Conservation (phyloP, 192 early-diverging fungal genomes). For the Gonapodya prolifera region DNA sequence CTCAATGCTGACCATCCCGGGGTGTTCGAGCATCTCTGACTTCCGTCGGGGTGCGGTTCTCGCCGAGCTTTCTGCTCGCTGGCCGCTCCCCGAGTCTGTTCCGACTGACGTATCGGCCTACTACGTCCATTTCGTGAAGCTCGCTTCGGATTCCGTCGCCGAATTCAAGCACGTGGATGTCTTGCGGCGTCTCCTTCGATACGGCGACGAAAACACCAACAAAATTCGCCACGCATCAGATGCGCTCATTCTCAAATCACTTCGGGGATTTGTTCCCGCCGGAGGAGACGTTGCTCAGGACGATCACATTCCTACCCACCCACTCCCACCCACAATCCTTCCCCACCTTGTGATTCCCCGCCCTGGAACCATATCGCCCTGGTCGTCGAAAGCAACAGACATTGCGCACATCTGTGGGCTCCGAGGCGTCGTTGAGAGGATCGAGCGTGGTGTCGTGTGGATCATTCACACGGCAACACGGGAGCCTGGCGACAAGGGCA, state of each 20-base stretch:
- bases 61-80: neutral
- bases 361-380: slow-evolving; percentile 93
- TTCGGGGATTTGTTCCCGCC: neutral
- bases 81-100: neutral
- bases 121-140: slow-evolving; percentile 5
- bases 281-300: slow-evolving; percentile 4
- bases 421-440: slow-evolving; percentile 48
- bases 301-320: neutral
- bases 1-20: neutral
- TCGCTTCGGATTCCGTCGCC: neutral
- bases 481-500: neutral
- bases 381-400: slow-evolving; percentile 99
- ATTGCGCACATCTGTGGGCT: slow-evolving; percentile 89
- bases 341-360: slow-evolving; percentile 66
- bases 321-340: neutral
- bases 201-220: neutral
- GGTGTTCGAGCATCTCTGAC: neutral
- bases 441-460: slow-evolving; percentile 83
- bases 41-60: neutral
- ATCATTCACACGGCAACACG: slow-evolving; percentile 26
- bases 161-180: neutral
- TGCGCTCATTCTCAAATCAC: neutral
- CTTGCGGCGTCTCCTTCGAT: neutral
- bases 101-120: neutral
- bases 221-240: neutral